Evolutionary conservation across 2,329 filamentous ascomycete genomes (phyloP).

Genomic region (Emericellopsis cladophorae): DNA sequence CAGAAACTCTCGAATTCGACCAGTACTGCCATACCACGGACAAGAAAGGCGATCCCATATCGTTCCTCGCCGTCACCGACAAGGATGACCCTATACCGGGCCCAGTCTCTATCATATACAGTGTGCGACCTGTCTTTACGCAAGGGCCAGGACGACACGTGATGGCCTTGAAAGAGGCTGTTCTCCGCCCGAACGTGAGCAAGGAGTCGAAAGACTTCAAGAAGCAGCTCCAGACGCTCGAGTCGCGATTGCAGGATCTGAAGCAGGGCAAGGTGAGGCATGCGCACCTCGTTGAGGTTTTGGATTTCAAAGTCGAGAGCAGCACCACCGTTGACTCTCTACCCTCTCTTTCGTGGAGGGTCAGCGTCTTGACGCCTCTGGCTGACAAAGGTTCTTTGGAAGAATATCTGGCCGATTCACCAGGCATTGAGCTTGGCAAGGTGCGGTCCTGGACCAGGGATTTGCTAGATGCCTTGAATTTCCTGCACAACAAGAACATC

Average conservation of each 20-base stretch:
- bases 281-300: slow-evolving; percentile 62
- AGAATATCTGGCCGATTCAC: slow-evolving; percentile 70
- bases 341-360: slow-evolving; percentile 44
- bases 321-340: slow-evolving; percentile 25
- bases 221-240: slow-evolving; percentile 63
- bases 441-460: slow-evolving; percentile 86
- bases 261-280: slow-evolving; percentile 67
- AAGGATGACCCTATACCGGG: slow-evolving; percentile 55
- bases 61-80: slow-evolving; percentile 59
- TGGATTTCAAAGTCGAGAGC: slow-evolving; percentile 70
- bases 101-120: slow-evolving; percentile 54
- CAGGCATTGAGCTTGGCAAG: slow-evolving; percentile 58
- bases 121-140: slow-evolving; percentile 55
- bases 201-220: slow-evolving; percentile 55
- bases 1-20: slow-evolving; percentile 47
- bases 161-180: slow-evolving; percentile 63
- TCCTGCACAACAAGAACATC: slow-evolving; percentile 73
- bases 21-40: slow-evolving; percentile 52
- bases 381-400: slow-evolving; percentile 73
- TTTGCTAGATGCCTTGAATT: slow-evolving; percentile 77
- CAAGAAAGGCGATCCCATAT: slow-evolving; percentile 46
- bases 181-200: slow-evolving; percentile 37
- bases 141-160: slow-evolving; percentile 43
- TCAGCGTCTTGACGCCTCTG: slow-evolving; percentile 63
- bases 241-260: slow-evolving; percentile 62